Evolutionary conservation across 331 rosid genomes (phyloP).

Genomic region (Stylosanthes scabra): DNA sequence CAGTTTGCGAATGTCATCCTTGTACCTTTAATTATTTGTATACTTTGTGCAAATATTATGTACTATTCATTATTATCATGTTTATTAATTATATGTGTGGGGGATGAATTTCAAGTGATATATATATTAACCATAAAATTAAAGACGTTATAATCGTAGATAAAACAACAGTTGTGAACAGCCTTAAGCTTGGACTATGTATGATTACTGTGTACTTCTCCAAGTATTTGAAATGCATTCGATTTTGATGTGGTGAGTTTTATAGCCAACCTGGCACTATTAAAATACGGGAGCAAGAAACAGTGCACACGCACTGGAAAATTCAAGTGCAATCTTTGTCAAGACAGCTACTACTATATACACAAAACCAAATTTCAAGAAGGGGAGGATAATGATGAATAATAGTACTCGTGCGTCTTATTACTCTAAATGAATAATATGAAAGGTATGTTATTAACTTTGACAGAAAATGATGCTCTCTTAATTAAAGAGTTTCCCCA

Average conservation of each 20-base stretch:
- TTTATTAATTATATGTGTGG: background rate
- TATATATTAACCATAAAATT: too few relatives aligned
- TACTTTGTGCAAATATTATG: constrained; percentile 2
- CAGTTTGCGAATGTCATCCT: background rate
- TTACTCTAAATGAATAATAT: too few relatives aligned
- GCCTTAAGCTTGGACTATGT: background rate
- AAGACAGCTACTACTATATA: background rate
- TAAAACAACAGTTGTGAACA: background rate
- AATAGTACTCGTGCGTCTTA: background rate
- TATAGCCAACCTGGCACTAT: background rate
- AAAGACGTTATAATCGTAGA: too few relatives aligned
- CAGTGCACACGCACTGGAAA: background rate
- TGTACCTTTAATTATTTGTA: background rate
- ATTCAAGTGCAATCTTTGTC: background rate
- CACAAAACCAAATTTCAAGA: background rate
- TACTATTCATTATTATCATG: background rate
- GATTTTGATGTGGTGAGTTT: background rate
- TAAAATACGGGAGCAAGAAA: background rate
- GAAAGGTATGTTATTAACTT: background rate
- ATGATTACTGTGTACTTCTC: background rate
- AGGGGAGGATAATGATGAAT: too few relatives aligned
- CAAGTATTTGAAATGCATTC: background rate
- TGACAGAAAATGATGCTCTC: background rate
- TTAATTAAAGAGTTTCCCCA: background rate
- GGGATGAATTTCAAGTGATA: background rate